Conservation (phyloP, 1,139 yeast species). For the Candida freyschussii region DNA sequence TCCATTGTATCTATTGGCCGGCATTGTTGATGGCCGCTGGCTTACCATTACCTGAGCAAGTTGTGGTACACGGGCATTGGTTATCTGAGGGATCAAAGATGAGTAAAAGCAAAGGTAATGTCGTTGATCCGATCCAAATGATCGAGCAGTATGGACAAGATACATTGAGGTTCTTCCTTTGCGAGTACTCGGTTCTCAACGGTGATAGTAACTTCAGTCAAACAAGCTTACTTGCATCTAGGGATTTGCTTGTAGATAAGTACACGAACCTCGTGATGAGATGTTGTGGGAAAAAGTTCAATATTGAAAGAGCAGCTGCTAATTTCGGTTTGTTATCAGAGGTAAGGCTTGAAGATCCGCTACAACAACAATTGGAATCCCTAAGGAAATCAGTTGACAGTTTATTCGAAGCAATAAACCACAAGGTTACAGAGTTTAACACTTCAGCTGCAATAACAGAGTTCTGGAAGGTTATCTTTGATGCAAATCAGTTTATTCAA, state of each 20-base stretch:
- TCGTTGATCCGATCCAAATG: conserved; percentile 81
- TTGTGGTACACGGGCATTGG: conserved; percentile 95
- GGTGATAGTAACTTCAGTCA: conserved; percentile 78
- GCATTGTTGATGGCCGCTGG: conserved; percentile 82
- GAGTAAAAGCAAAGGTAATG: conserved; percentile 93
- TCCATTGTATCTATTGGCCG: conserved; percentile 96
- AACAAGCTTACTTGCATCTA: conserved; percentile 46
- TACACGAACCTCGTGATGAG: conserved; percentile 77
- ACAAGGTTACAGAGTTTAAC: conserved; percentile 44
- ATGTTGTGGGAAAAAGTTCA: conserved; percentile 66
- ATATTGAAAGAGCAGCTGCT: conserved; percentile 42
- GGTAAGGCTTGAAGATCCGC: conserved; percentile 13
- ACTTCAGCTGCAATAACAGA: conserved; percentile 53
- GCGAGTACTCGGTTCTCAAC: conserved; percentile 70
- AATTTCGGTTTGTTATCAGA: conserved; percentile 16
- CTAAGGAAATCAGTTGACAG: conserved; percentile 28
- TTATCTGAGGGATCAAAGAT: conserved; percentile 81
- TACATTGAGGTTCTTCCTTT: conserved; percentile 67
- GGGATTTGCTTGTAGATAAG: conserved; percentile 73
- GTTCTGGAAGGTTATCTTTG: conserved; percentile 59
- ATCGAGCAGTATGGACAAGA: conserved; percentile 65
- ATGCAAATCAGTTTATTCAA: conserved; percentile 63
- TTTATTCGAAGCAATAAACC: conserved; percentile 36
- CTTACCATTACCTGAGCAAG: conserved; percentile 60
- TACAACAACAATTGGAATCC: conserved; percentile 10